Base-by-base conservation (phyloP, 768 basidiomycete genomes). In the Boletus speciosus region DNA sequence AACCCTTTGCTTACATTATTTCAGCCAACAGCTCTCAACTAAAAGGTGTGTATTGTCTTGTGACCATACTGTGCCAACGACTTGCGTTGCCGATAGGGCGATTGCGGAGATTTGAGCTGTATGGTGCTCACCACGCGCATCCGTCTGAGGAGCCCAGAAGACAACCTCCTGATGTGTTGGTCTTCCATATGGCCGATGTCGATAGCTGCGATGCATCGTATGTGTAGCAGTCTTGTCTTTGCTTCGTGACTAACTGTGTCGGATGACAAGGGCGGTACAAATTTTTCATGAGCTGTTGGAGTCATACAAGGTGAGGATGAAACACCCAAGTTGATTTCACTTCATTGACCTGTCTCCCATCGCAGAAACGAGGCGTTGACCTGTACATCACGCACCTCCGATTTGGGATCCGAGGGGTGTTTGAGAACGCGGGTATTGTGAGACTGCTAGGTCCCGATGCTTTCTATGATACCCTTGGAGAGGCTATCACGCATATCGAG, bases 131-230 rank as follows among this genome's bases (percentile, higher is more conserved):
- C 43, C 83, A 77, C 59, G 83, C 78, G 21, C 97, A 98, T 73
- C 97, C 97, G 0, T 93, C 91, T 2, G 96, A 98, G 57, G 85
- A 81, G 52, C 95, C 90, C 0, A 77, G 83, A 14, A 77, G 93
- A 57, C 81, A 84, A 50, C 79, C 86, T 53, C 86, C 93, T 5
- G 81, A 78, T 12, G 84, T 84, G 2, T 71, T 98, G 23, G 91
- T 97, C 21, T 94, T 99, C 71, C 95, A 98, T 62, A 80, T 98
- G 78, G 86, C 88, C 12, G 96, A 98, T 71, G 88, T 97, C 4
- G 91, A 94, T 53, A 81, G 78, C 16, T 85, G 91, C 55, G 96
- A 99, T 68, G 93, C 96, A 8, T 93, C 91, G 89, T 95, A 64
- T 70, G 88, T 74, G 21, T 14, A 32, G n/a, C 11, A 6, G 2